Base-by-base conservation (phyloP, 2,329 filamentous ascomycete genomes). In the Cladophialophora yegresii region DNA sequence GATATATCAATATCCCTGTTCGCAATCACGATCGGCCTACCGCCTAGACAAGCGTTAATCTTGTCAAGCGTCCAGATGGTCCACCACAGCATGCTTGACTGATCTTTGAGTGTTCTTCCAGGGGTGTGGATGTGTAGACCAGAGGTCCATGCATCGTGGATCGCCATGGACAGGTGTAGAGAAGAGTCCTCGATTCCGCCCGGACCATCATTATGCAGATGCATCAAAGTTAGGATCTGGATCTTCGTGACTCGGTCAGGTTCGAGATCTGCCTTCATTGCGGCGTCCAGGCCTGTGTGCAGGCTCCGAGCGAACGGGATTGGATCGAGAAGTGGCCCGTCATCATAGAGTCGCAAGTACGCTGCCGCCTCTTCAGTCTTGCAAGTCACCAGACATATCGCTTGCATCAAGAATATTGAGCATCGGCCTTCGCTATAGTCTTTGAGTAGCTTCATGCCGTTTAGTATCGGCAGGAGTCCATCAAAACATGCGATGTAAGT, bases 21-120 rank as follows among this genome's bases (percentile, higher is more conserved):
- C 3, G 75, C 75, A 32, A 79, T 66, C 49, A 78, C 68, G 47
- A 78, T 72, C 4, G 77, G 77, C 10, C 77, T 73, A 33, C 77
- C 77, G 22, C 76, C 77, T 28, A 78, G 72, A 63, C 75, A 75
- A 45, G 76, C 76, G 68, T 78, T 77, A 70, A 78, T 73, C 64
- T 78, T 78, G 65, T 79, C 77, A 40, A 79, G 59, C 2, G 75
- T 75, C 77, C 77, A 79, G 45, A 79, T 66, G 26, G 75, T 75
- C 77, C 77, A 78, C 67, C 78, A 79, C 3, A 78, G 68, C 58
- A 70, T 67, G 16, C 70, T 71, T n/a, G 72, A 63, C 26, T 73
- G 68, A 59, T 76, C 76, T 26, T 66, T 70, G 1, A 50, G 51
- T 32, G 67, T 69, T 53, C 75, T 71, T 7, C 72, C 73, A 5